These are phyloP conservation scores for Hygrocybe punicea DNA, from an alignment of 768 basidiomycete genomes.

Conservation along the genomic window DNA sequence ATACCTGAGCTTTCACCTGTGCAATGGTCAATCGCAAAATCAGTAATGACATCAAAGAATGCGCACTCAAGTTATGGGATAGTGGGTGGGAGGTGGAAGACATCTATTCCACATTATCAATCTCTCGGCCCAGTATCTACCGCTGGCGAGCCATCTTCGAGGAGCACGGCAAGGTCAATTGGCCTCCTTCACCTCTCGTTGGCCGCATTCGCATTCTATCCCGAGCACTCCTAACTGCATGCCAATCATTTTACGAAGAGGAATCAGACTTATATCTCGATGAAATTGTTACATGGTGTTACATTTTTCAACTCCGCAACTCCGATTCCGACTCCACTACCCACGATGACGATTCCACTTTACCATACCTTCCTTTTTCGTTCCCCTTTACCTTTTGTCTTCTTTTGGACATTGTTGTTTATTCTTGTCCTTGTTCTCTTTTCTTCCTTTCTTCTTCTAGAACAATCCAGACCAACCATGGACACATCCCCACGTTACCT, in stretches of 20 bases:
- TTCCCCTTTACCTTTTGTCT: no score
- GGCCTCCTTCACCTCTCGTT: constrained; percentile 17
- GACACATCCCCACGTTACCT: no score
- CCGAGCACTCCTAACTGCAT: constrained; percentile 6
- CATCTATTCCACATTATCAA: constrained; percentile 13
- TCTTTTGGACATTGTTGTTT: no score
- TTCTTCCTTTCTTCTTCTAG: no score
- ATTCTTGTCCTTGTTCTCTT: no score
- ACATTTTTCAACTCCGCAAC: no score
- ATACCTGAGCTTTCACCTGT: no score
- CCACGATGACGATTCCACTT: no score
- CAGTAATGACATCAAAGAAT: constrained; percentile 16
- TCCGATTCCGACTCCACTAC: no score
- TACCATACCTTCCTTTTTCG: no score
- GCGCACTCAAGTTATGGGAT: constrained; percentile 17
- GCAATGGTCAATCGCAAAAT: constrained; percentile 11
- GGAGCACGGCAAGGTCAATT: constrained; percentile 9
- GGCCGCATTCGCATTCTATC: constrained; percentile 14
- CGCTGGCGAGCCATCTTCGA: constrained; percentile 19
- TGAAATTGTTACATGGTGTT: constrained; percentile 8
- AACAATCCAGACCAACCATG: no score
- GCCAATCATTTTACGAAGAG: constrained; percentile 8
- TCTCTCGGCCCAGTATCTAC: constrained; percentile 18
- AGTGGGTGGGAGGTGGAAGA: constrained; percentile 18
- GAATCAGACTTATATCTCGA: constrained; percentile 10